These are phyloP conservation scores for Acephala macrosclerotiorum DNA, from an alignment of 2,329 filamentous ascomycete genomes.

Conservation along the genomic window DNA sequence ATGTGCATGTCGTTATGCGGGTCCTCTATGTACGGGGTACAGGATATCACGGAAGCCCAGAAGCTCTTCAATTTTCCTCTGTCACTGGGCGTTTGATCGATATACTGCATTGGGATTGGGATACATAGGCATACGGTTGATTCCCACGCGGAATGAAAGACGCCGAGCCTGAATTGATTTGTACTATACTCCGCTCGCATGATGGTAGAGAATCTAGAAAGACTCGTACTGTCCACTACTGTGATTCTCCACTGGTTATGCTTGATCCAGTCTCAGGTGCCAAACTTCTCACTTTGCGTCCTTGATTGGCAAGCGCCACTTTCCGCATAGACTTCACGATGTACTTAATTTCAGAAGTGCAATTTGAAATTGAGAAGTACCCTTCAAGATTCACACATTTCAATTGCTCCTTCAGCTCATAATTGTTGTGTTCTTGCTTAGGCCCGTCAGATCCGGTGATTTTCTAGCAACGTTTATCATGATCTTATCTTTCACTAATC, in stretches of 20 bases:
- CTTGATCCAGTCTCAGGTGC: no score
- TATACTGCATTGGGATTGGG: constrained; percentile 7
- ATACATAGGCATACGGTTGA: not conserved
- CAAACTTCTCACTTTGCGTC: no score
- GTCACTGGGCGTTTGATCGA: not conserved
- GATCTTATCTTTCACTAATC: no score
- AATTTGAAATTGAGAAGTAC: no score
- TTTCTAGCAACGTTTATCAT: no score
- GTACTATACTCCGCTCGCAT: constrained; percentile 35
- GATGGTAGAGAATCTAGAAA: constrained; percentile 5
- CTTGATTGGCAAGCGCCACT: no score
- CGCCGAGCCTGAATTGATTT: constrained; percentile 14
- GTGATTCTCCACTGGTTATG: not conserved
- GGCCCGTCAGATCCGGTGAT: no score
- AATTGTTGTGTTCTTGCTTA: no score
- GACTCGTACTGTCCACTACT: not conserved
- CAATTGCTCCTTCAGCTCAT: no score
- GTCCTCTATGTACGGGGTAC: not conserved
- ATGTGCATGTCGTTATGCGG: constrained; percentile 5
- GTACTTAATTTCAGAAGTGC: no score
- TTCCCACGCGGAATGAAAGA: constrained; percentile 1
- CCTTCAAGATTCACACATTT: no score
- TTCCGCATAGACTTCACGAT: no score
- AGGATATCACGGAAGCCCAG: not conserved
- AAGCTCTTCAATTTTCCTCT: constrained; percentile 3